Evolutionary conservation across 225 moss, liverwort and hornwort genomes (phyloP).

Genomic region (Bryum argenteum): DNA sequence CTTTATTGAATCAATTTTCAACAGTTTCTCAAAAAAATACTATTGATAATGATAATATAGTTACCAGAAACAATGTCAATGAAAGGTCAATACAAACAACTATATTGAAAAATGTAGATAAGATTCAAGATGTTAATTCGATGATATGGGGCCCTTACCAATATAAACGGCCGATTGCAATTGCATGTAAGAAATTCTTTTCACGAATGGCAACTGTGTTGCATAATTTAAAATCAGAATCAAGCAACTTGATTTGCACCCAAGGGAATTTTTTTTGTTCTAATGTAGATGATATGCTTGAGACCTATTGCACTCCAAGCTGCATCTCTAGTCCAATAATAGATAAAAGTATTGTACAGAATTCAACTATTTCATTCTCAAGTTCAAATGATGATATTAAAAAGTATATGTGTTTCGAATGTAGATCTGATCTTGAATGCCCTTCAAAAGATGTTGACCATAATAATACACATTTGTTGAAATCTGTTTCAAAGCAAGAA

Average conservation of each 20-base stretch:
- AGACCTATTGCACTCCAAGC: conserved; percentile 25
- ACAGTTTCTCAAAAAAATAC: not conserved
- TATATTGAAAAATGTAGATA: not conserved
- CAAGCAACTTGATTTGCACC: not conserved
- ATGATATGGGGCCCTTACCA: conserved; percentile 32
- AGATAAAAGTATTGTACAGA: not conserved
- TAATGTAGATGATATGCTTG: conserved; percentile 48
- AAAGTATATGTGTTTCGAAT: not conserved
- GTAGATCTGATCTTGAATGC: not conserved
- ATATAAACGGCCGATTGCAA: conserved; percentile 24
- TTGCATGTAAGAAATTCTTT: conserved; percentile 49
- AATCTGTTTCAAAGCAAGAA: not conserved
- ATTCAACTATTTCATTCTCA: not conserved
- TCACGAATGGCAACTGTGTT: conserved; percentile 43
- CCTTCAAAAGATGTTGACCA: not conserved
- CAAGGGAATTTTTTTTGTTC: conserved; percentile 33
- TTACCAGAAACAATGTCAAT: accelerated
- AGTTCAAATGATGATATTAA: not conserved
- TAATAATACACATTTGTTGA: not conserved
- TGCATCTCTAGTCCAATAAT: not conserved
- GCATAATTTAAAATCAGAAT: conserved; percentile 15
- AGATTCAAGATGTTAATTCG: not conserved
- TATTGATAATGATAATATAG: not conserved
- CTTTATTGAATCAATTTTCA: not conserved
- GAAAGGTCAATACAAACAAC: not conserved